Evolutionary conservation across 345 rosid genomes (phyloP).

Genomic region (Eutrema japonicum): DNA sequence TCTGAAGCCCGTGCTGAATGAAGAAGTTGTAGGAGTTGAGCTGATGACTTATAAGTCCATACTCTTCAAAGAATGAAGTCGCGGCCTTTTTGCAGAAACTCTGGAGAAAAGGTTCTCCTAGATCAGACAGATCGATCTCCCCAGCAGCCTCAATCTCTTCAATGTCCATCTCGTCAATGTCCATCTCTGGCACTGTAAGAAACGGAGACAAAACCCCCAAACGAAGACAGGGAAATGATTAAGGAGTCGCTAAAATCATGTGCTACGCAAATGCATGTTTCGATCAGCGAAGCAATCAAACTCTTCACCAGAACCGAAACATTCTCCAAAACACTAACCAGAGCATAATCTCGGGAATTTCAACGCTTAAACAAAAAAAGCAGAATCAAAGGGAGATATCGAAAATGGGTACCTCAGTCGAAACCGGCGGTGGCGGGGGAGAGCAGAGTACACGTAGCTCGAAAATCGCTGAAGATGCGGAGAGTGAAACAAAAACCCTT

Average conservation of each 20-base stretch:
- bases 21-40: constrained; percentile 77
- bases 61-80: constrained; percentile 60
- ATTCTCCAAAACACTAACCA: background rate
- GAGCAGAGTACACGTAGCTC: background rate
- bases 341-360: constrained; percentile 14
- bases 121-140: constrained; percentile 35
- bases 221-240: background rate
- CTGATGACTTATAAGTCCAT: constrained; percentile 83
- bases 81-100: constrained; percentile 68
- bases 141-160: constrained; percentile 46
- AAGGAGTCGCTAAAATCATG: background rate
- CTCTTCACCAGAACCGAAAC: background rate
- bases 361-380: background rate
- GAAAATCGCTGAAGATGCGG: background rate
- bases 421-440: background rate
- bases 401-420: constrained; percentile 8
- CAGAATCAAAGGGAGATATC: constrained; percentile 16
- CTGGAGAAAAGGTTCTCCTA: constrained; percentile 55
- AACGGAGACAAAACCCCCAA: background rate
- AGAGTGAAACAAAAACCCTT: too few relatives aligned
- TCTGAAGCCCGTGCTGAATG: constrained; percentile 62
- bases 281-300: background rate
- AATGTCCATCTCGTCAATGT: constrained; percentile 16
- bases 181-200: background rate
- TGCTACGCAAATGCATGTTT: background rate